Base-by-base conservation (phyloP, 306 rosid genomes). In the Trifolium pratense region DNA sequence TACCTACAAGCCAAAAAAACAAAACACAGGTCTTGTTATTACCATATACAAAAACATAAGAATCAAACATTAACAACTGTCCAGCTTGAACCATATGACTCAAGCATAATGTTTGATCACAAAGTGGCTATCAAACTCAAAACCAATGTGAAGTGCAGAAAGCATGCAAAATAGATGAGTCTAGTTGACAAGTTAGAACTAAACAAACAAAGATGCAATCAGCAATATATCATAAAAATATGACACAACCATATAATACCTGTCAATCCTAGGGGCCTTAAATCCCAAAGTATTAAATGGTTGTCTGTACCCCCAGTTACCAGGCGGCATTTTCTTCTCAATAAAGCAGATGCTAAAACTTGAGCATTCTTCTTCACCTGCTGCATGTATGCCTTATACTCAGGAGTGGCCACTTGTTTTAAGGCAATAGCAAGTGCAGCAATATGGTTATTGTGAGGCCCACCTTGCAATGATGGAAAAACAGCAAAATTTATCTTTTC, bases 371-470 rank as follows among this genome's bases (percentile, higher is more conserved):
- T 91, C 89, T 88, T 91, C 91, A 94, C 98, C 81, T 91, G 98
- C 70, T 89, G 92, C 96, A 94, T 89, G 75, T 91, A 94, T 53
- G 86, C 89, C 89, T 88, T 89, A 76, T 82, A 94, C 79, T 85
- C 96, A 5, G 92, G 87, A 69, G 93, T 84, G 57, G 94, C 96
- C 75, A 88, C 96, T 84, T 94, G 97, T 78, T 87, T 94, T 66
- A 94, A 85, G 43, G 98, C 96, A 68, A 94, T 90, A 66, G 98
- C 97, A 78, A 94, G 98, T 3, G 98, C 98, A 68, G 97, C 98
- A 68, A 88, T 91, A 66, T 94, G 97, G 79, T 94, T 94, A 85
- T 94, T 94, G 86, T 94, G 98, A 0, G 98, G 98, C 18, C 98
- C 98, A 36, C 98, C 98, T 88, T 94, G 98, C 86, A 91, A 23